phyloP scores from a whole-genome alignment of 2,329 filamentous ascomycete species.

The Grosmannia clavigera region DNA sequence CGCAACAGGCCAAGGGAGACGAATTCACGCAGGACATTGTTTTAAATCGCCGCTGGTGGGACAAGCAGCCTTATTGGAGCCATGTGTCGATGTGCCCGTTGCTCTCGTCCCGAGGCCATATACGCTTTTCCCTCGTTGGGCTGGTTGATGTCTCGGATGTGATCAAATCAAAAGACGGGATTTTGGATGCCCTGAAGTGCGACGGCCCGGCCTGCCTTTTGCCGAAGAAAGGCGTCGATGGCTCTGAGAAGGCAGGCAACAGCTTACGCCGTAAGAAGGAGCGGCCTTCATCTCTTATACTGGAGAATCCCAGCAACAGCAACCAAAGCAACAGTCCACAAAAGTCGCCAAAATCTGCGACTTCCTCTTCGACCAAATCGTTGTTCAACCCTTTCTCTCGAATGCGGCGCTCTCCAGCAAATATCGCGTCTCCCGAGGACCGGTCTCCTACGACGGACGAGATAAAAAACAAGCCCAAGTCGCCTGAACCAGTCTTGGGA shows the following conservation, averaged over 20 bases:
- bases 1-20: slow-evolving; percentile 13
- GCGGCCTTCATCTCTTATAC: not conserved
- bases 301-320: not conserved
- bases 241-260: not conserved
- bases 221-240: not conserved
- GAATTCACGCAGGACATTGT: slow-evolving; percentile 26
- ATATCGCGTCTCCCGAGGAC: not conserved
- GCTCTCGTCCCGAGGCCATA: slow-evolving; percentile 31
- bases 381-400: slow-evolving; percentile 12
- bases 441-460: not conserved
- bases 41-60: slow-evolving; percentile 33
- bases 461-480: not conserved
- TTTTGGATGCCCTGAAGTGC: slow-evolving; percentile 35
- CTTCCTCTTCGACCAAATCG: not conserved
- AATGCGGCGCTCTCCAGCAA: not conserved
- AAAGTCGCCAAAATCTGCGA: not conserved
- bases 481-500: not conserved
- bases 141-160: slow-evolving; percentile 46
- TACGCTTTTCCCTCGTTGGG: slow-evolving; percentile 41
- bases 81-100: slow-evolving; percentile 42
- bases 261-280: not conserved
- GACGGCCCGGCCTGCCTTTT: slow-evolving; percentile 16
- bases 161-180: slow-evolving; percentile 35
- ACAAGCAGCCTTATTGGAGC: slow-evolving; percentile 42
- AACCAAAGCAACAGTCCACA: not conserved